A percentile compares a stretch with the other conserved stretches of the same genome.
phyloP scores from a whole-genome alignment of 768 basidiomycete species.

The Mycena polygramma region DNA sequence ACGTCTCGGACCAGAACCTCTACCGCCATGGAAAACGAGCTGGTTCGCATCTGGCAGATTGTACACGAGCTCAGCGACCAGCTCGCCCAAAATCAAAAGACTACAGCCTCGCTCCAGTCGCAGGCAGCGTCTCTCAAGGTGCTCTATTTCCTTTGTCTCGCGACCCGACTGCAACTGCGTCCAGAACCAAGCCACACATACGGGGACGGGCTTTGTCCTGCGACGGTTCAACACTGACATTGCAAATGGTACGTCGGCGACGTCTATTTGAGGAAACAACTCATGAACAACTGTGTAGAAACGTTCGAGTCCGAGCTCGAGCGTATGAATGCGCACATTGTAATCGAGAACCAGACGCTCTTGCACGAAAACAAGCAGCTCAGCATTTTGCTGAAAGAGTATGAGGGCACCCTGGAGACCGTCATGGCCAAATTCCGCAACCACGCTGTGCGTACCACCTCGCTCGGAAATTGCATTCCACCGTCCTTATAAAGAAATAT shows the following conservation, averaged over 20 bases:
- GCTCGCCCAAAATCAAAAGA: conserved; percentile 84
- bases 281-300: conserved; percentile 71
- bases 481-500: conserved; percentile 26
- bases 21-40: conserved; percentile 72
- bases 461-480: conserved; percentile 18
- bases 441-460: conserved; percentile 76
- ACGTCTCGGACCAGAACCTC: conserved; percentile 1
- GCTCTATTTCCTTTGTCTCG: conserved; percentile 32
- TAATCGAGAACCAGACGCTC: conserved; percentile 94
- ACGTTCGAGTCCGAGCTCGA: conserved; percentile 94
- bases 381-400: conserved; percentile 89
- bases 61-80: conserved; percentile 88
- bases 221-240: conserved; percentile 91
- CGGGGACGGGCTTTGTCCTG: conserved; percentile 81
- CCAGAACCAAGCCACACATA: conserved; percentile 82
- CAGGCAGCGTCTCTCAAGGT: conserved; percentile 86
- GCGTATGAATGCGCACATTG: conserved; percentile 86
- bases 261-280: conserved; percentile 26
- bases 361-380: conserved; percentile 97
- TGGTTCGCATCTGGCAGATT: conserved; percentile 80
- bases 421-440: conserved; percentile 97
- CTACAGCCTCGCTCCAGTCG: conserved; percentile 74
- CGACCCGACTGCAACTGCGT: conserved; percentile 28
- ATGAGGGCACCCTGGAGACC: conserved; percentile 93
- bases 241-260: conserved; percentile 71